phyloP scores from a whole-genome alignment of 768 basidiomycete genomes.

The Pholiota conissans region DNA sequence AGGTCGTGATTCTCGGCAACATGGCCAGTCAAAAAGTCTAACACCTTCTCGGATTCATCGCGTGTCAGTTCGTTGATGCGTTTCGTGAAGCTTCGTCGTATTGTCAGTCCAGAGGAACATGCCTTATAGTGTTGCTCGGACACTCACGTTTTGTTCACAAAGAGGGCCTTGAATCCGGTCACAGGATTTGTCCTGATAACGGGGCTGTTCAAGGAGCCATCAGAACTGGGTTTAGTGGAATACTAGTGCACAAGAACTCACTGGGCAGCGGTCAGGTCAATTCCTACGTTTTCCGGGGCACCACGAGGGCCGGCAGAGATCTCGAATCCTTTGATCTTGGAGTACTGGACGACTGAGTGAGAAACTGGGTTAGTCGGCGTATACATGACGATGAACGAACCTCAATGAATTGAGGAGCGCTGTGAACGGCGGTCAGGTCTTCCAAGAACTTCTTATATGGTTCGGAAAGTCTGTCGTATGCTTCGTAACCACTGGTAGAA shows the following conservation, averaged over 20 bases:
- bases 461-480: conserved; percentile 63
- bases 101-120: too few species aligned
- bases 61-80: conserved; percentile 52
- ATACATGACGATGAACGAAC: conserved; percentile 19
- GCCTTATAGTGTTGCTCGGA: too few species aligned
- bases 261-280: conserved; percentile 51
- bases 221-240: neutral
- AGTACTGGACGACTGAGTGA: conserved; percentile 23
- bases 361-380: neutral
- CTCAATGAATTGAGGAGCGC: conserved; percentile 41
- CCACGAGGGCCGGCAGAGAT: conserved; percentile 45
- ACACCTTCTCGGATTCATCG: conserved; percentile 52
- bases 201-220: conserved; percentile 27
- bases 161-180: conserved; percentile 58
- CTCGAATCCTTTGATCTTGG: conserved; percentile 23
- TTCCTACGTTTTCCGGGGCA: conserved; percentile 51
- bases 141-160: conserved; percentile 53
- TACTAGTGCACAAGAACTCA: conserved; percentile 20
- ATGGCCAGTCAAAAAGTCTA: conserved; percentile 49
- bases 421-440: conserved; percentile 56
- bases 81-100: conserved; percentile 55
- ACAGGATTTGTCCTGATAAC: conserved; percentile 60
- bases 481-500: conserved; percentile 49
- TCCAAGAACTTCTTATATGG: conserved; percentile 54
- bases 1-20: conserved; percentile 60